Evolutionary conservation across 305 asterid species (phyloP).

Genomic region (Nicotiana rustica): DNA sequence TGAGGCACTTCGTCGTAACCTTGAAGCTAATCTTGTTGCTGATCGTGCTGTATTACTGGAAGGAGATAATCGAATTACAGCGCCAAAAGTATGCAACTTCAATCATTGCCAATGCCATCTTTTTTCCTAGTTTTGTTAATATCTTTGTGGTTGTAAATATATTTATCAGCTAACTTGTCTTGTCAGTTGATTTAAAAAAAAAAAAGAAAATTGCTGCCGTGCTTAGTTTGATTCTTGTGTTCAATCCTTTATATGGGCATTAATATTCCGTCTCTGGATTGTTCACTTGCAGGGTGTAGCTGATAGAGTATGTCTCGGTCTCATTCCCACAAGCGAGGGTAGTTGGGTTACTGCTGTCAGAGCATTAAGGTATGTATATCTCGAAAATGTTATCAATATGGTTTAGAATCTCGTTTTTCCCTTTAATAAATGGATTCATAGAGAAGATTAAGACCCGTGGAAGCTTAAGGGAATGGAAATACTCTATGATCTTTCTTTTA

Average conservation of each 20-base stretch:
- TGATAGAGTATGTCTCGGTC: slow-evolving; percentile 93
- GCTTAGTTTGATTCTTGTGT: slow-evolving; percentile 4
- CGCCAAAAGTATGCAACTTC: slow-evolving; percentile 73
- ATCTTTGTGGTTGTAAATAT: slow-evolving; percentile 5
- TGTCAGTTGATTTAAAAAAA: not conserved
- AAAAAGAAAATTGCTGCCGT: not conserved
- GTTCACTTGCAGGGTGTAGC: slow-evolving; percentile 79
- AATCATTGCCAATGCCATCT: slow-evolving; percentile 3
- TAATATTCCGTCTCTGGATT: slow-evolving; percentile 8
- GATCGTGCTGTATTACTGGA: slow-evolving; percentile 84
- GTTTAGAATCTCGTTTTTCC: not conserved
- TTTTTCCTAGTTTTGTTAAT: not conserved
- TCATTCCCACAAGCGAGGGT: slow-evolving; percentile 90
- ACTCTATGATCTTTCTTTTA: not conserved
- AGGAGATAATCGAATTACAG: slow-evolving; percentile 89
- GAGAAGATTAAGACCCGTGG: not conserved
- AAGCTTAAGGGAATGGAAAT: not conserved
- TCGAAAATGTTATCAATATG: not conserved
- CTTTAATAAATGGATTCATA: not conserved
- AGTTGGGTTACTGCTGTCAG: slow-evolving; percentile 91
- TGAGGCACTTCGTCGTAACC: slow-evolving; percentile 85
- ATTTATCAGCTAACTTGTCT: slow-evolving; percentile 15
- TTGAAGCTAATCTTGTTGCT: slow-evolving; percentile 74
- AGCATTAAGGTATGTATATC: slow-evolving; percentile 69
- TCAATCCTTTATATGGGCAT: not conserved